A percentile compares a stretch with the other conserved stretches of the same genome.
Conservation (phyloP, 2,329 filamentous ascomycete species). For the Fusarium graminum region DNA sequence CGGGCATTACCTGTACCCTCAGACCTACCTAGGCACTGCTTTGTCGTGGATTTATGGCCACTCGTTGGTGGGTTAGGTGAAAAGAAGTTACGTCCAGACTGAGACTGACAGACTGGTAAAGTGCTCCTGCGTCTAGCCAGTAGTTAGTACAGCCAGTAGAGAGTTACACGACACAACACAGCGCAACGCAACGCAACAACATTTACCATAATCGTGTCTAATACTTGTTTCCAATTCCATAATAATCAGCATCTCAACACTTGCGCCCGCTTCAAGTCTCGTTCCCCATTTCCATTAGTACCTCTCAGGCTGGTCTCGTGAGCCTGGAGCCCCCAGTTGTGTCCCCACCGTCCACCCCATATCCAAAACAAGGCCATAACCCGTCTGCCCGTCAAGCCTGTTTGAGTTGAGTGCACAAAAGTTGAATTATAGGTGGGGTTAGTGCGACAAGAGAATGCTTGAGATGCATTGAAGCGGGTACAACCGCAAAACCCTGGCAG, state of each 20-base stretch:
- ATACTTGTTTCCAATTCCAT: conserved; percentile 8
- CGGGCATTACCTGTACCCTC: no score
- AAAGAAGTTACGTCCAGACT: background rate
- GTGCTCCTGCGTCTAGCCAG: no score
- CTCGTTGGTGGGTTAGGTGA: conserved; percentile 31
- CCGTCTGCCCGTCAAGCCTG: conserved; percentile 11
- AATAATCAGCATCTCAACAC: conserved; percentile 3
- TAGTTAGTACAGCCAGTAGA: no score
- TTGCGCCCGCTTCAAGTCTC: conserved; percentile 22
- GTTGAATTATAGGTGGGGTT: conserved; percentile 37
- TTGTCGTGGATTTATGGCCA: conserved; percentile 4
- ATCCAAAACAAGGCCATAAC: conserved; percentile 32
- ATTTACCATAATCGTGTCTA: background rate
- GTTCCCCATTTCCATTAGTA: conserved; percentile 10
- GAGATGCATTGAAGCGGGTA: conserved; percentile 29
- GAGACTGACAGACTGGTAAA: no score
- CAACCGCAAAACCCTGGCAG: conserved; percentile 26
- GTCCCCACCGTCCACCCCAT: conserved; percentile 28
- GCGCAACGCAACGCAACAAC: background rate
- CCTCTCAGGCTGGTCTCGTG: conserved; percentile 35
- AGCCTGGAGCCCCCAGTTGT: conserved; percentile 15
- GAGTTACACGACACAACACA: no score
- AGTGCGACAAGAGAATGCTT: conserved; percentile 30
- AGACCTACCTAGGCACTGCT: background rate
- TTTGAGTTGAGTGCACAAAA: conserved; percentile 20